These are phyloP conservation scores for Moniliella sp. DNA, from an alignment of 1,284 basidiomycete genomes.

Conservation along the genomic window DNA sequence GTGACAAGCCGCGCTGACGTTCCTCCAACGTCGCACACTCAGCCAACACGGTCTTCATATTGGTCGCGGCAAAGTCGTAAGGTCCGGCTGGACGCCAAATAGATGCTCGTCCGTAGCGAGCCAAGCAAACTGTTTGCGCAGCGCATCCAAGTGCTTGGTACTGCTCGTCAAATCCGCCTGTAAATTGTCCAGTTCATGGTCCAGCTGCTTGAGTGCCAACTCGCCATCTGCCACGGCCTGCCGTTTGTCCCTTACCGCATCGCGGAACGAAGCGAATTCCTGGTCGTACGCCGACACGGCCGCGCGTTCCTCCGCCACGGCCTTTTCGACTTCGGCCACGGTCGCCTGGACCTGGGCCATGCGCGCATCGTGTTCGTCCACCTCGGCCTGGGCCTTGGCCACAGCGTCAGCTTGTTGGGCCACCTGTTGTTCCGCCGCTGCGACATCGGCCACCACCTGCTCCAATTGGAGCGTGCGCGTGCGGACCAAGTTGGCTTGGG, in stretches of 20 bases:
- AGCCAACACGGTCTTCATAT: slow-evolving; percentile 47
- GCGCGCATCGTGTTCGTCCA: slow-evolving; percentile 44
- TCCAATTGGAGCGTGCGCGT: slow-evolving; percentile 69
- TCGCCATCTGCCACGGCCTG: slow-evolving; percentile 52
- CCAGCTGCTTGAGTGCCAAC: slow-evolving; percentile 44
- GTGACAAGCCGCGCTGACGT: slow-evolving; percentile 66
- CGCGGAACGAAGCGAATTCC: slow-evolving; percentile 62
- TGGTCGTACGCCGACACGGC: slow-evolving; percentile 67
- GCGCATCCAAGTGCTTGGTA: slow-evolving; percentile 28
- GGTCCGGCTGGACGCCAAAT: slow-evolving; percentile 63
- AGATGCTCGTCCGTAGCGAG: slow-evolving; percentile 62
- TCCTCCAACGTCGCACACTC: slow-evolving; percentile 57
- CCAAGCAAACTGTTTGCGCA: slow-evolving; percentile 72
- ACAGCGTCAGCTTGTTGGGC: slow-evolving; percentile 45
- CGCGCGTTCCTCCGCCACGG: slow-evolving; percentile 60
- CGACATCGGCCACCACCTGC: slow-evolving; percentile 61
- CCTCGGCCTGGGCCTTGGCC: slow-evolving; percentile 45
- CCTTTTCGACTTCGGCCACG: slow-evolving; percentile 47
- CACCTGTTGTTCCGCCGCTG: slow-evolving; percentile 43
- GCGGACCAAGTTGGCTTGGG: slow-evolving; percentile 66
- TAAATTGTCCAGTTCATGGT: slow-evolving; percentile 40
- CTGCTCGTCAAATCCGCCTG: slow-evolving; percentile 37
- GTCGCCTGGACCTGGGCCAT: slow-evolving; percentile 44
- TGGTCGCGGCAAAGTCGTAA: slow-evolving; percentile 60
- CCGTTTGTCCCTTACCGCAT: slow-evolving; percentile 60